These are phyloP conservation scores for Coprinopsis marcescibilis DNA, from an alignment of 768 basidiomycete genomes.

Conservation along the genomic window DNA sequence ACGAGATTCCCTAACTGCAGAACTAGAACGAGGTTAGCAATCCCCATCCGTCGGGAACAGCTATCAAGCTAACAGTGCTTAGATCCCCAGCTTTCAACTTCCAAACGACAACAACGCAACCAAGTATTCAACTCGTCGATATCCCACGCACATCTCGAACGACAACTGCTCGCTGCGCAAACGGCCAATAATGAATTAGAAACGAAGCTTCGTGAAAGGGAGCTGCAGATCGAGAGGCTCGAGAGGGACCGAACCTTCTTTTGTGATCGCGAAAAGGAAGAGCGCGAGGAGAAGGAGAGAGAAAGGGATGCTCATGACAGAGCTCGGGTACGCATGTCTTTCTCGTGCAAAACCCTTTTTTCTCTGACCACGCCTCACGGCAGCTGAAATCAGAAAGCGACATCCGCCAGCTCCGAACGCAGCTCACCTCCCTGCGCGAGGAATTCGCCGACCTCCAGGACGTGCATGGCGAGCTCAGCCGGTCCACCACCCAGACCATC, in stretches of 20 bases:
- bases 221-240: constrained; percentile 54
- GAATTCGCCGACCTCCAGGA: constrained; percentile 41
- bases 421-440: constrained; percentile 40
- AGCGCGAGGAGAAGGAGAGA: constrained; percentile 60
- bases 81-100: constrained; percentile 63
- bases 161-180: constrained; percentile 60
- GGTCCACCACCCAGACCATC: constrained; percentile 43
- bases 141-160: constrained; percentile 57
- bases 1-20: constrained; percentile 61
- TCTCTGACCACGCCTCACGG: not conserved
- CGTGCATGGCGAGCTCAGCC: constrained; percentile 43
- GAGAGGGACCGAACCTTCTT: constrained; percentile 68
- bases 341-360: not conserved
- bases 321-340: constrained; percentile 56
- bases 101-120: constrained; percentile 63
- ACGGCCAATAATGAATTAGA: constrained; percentile 61
- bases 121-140: constrained; percentile 59
- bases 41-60: not conserved
- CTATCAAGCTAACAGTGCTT: not conserved
- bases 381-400: constrained; percentile 49
- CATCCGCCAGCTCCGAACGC: constrained; percentile 43
- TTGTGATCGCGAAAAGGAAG: constrained; percentile 61
- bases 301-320: constrained; percentile 40
- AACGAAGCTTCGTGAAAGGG: constrained; percentile 61
- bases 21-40: constrained; percentile 55